Evolutionary conservation across 1,139 yeast genomes (phyloP).

Genomic region (Taiozyma sp.): DNA sequence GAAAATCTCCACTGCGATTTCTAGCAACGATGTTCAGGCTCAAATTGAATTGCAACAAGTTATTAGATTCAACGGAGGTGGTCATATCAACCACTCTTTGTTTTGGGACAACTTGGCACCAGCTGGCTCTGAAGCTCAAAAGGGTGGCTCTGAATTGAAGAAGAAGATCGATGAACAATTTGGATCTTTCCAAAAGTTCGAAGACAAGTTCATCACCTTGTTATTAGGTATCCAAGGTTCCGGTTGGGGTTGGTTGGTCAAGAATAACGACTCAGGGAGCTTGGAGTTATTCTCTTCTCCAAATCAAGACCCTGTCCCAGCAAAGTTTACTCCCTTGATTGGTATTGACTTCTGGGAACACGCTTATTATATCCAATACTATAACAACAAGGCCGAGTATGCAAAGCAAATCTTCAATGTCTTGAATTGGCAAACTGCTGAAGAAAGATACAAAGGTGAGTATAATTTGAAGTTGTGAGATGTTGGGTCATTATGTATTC

Average conservation of each 20-base stretch:
- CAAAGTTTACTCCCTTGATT: conserved; percentile 64
- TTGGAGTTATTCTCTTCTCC: conserved; percentile 77
- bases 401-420: conserved; percentile 95
- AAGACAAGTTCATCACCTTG: conserved; percentile 58
- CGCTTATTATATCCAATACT: conserved; percentile 92
- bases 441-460: conserved; percentile 36
- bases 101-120: conserved; percentile 93
- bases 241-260: conserved; percentile 96
- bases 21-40: conserved; percentile 57
- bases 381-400: conserved; percentile 87
- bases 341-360: conserved; percentile 99
- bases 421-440: conserved; percentile 91
- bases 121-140: conserved; percentile 32
- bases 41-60: conserved; percentile 56
- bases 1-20: conserved; percentile 52
- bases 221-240: conserved; percentile 93
- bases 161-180: conserved; percentile 58
- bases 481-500: background rate
- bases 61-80: conserved; percentile 92
- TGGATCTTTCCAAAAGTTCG: conserved; percentile 72
- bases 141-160: conserved; percentile 74
- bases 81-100: conserved; percentile 76
- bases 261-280: conserved; percentile 67
- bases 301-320: conserved; percentile 78
- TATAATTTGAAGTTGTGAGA: conserved; percentile 5